Conservation (phyloP, 306 rosid genomes). For the Datisca glomerata region DNA sequence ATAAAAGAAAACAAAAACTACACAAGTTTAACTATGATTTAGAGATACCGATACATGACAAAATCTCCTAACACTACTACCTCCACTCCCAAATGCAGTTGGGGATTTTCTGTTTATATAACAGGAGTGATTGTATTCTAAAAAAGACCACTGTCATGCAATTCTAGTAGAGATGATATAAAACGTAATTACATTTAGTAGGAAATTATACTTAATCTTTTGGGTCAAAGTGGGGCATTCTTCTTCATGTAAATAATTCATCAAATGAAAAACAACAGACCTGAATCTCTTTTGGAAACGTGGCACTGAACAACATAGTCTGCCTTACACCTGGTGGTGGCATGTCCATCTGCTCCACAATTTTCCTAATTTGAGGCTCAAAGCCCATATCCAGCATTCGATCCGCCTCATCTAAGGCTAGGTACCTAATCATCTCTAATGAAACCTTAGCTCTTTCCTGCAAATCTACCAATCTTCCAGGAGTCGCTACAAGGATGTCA, state of each 20-base stretch:
- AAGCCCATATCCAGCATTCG: slow-evolving; percentile 96
- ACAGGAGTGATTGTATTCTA: background rate
- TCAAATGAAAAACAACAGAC: slow-evolving; percentile 18
- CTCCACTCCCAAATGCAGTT: too few species aligned
- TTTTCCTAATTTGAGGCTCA: slow-evolving; percentile 86
- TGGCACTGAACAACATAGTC: slow-evolving; percentile 76
- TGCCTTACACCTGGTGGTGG: slow-evolving; percentile 70
- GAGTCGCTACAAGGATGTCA: slow-evolving; percentile 90
- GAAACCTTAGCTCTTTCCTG: slow-evolving; percentile 79
- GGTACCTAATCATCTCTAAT: slow-evolving; percentile 52
- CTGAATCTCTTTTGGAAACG: slow-evolving; percentile 88
- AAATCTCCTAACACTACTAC: too few species aligned
- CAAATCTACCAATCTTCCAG: slow-evolving; percentile 83
- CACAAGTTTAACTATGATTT: background rate
- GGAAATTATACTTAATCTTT: background rate
- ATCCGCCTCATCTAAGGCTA: slow-evolving; percentile 91
- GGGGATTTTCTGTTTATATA: background rate
- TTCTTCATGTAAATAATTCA: too few species aligned
- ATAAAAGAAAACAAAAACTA: background rate
- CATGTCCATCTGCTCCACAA: slow-evolving; percentile 86
- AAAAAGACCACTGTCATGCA: background rate
- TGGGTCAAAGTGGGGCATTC: too few species aligned
- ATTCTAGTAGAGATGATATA: background rate
- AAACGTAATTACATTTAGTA: background rate
- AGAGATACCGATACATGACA: too few species aligned